phyloP scores from a whole-genome alignment of 2,329 filamentous ascomycete genomes.

The Pseudogymnoascus sp. region DNA sequence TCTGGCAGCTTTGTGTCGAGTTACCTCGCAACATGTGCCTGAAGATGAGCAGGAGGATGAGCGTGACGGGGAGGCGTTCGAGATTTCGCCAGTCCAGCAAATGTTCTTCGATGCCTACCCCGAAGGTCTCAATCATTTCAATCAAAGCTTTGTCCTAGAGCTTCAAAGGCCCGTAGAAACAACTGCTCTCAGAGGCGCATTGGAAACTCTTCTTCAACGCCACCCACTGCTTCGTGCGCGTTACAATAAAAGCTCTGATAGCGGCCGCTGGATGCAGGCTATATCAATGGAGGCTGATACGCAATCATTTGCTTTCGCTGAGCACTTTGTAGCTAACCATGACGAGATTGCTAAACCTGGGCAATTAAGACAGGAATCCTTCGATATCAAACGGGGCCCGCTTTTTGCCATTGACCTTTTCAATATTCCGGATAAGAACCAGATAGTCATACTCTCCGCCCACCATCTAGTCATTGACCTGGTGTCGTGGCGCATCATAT shows the following conservation, averaged over 20 bases:
- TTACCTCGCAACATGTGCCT: background rate
- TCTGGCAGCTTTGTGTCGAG: background rate
- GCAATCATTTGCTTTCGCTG: constrained; percentile 31
- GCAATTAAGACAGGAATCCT: constrained; percentile 28
- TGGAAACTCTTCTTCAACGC: constrained; percentile 26
- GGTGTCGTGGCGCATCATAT: constrained; percentile 31
- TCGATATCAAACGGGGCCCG: constrained; percentile 14
- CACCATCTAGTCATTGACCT: constrained; percentile 28
- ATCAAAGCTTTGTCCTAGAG: constrained; percentile 21
- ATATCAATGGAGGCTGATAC: constrained; percentile 17
- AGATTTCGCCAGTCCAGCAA: constrained; percentile 22
- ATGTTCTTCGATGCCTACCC: constrained; percentile 19
- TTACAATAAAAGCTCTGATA: constrained; percentile 24
- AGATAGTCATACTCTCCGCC: constrained; percentile 15
- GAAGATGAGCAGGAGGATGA: constrained; percentile 7
- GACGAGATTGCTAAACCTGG: constrained; percentile 18
- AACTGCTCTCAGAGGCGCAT: constrained; percentile 16
- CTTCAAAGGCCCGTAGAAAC: constrained; percentile 1
- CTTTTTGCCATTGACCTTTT: constrained; percentile 19
- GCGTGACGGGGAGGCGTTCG: constrained; percentile 10
- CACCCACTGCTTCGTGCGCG: constrained; percentile 35
- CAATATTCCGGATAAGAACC: constrained; percentile 10
- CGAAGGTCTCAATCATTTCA: constrained; percentile 18
- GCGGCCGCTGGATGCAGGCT: constrained; percentile 27
- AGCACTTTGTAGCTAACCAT: constrained; percentile 33